Conservation (phyloP, 1,284 basidiomycete genomes). For the Xerocomus nothofagi region DNA sequence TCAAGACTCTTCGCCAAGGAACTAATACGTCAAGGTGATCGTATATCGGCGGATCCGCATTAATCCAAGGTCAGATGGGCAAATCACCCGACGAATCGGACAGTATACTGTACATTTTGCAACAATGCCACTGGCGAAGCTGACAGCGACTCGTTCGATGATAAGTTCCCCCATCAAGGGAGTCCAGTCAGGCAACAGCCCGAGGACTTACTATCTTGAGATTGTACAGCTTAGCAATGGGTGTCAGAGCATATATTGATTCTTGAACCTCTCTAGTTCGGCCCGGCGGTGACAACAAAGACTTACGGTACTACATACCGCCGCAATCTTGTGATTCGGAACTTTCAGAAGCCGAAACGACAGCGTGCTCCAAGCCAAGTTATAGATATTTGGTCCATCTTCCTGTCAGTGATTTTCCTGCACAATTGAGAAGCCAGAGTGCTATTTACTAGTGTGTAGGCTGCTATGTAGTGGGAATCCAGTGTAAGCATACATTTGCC, state of each 20-base stretch:
- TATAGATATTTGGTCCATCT: too few species aligned
- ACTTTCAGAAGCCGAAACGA: too few species aligned
- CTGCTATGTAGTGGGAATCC: too few species aligned
- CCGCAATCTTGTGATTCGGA: too few species aligned
- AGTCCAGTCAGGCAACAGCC: too few species aligned
- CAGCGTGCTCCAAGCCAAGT: too few species aligned
- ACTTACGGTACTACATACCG: too few species aligned
- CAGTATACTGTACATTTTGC: background rate
- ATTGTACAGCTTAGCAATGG: background rate
- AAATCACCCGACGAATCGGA: background rate
- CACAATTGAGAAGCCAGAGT: too few species aligned
- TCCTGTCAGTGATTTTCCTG: too few species aligned
- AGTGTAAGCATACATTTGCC: too few species aligned
- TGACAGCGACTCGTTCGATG: background rate
- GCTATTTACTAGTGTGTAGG: too few species aligned
- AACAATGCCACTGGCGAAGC: background rate
- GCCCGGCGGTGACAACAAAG: background rate
- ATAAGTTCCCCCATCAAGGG: background rate
- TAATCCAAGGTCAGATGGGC: background rate
- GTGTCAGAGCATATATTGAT: background rate
- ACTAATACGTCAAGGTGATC: background rate
- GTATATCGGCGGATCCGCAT: background rate
- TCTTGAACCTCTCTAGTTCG: background rate
- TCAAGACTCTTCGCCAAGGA: background rate
- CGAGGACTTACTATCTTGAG: background rate